Conservation (phyloP, 148 eudicot species). For the Diospyros lotus region DNA sequence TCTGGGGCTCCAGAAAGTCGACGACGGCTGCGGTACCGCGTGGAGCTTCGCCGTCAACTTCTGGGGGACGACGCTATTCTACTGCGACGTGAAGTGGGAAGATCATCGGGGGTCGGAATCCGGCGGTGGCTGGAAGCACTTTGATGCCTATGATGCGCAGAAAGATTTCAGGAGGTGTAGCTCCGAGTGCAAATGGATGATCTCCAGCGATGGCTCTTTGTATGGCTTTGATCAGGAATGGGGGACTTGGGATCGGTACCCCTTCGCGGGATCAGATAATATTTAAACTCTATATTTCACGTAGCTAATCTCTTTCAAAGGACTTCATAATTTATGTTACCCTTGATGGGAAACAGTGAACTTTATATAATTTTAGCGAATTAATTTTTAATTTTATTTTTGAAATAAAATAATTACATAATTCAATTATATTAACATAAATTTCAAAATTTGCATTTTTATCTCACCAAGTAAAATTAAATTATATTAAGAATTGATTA, state of each 20-base stretch:
- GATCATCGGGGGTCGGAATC: neutral
- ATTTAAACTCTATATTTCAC: too few relatives aligned
- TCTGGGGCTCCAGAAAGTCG: constrained; percentile 17
- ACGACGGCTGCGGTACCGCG: neutral
- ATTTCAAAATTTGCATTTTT: too few relatives aligned
- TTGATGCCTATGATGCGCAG: constrained; percentile 18
- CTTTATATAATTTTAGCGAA: too few relatives aligned
- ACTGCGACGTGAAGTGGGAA: constrained; percentile 25
- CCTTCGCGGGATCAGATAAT: too few relatives aligned
- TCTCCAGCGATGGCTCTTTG: constrained; percentile 14
- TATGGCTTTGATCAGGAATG: constrained; percentile 10
- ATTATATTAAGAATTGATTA: too few relatives aligned
- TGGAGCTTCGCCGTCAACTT: constrained; percentile 27
- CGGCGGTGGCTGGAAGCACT: constrained; percentile 10
- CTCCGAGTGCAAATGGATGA: constrained; percentile 24
- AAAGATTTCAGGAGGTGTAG: constrained; percentile 16
- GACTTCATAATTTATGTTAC: too few relatives aligned
- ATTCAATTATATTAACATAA: too few relatives aligned
- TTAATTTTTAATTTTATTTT: too few relatives aligned
- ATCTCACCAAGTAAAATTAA: too few relatives aligned
- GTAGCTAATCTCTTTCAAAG: too few relatives aligned
- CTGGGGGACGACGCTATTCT: constrained; percentile 28
- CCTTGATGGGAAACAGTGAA: too few relatives aligned
- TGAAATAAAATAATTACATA: too few relatives aligned
- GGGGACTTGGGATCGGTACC: constrained; percentile 6